phyloP scores from a whole-genome alignment of 768 basidiomycete genomes.

The Imleria badia region DNA sequence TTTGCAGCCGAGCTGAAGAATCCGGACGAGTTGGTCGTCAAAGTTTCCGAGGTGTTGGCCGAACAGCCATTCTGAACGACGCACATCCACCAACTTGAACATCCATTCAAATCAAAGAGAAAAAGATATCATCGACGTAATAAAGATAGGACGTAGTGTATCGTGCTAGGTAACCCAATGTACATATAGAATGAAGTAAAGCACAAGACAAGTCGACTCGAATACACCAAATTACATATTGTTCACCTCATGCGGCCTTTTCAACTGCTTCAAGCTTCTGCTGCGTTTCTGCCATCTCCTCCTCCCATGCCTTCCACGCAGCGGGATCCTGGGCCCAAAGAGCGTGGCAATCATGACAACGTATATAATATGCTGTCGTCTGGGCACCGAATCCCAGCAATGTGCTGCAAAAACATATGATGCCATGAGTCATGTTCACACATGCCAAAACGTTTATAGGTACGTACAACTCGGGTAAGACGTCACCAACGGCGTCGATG shows the following conservation, averaged over 20 bases:
- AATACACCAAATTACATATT: neutral
- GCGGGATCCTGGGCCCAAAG: slow-evolving; percentile 36
- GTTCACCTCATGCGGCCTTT: neutral
- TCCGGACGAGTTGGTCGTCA: slow-evolving; percentile 48
- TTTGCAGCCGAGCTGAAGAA: slow-evolving; percentile 52
- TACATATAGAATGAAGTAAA: neutral
- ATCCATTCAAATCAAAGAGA: neutral
- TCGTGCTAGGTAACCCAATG: neutral
- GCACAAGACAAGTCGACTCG: neutral
- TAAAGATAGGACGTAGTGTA: neutral
- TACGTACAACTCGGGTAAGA: slow-evolving; percentile 58
- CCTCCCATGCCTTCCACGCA: slow-evolving; percentile 43
- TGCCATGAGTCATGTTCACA: slow-evolving; percentile 9
- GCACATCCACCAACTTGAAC: neutral
- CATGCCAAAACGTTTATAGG: neutral
- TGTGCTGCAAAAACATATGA: slow-evolving; percentile 28
- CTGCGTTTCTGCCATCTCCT: slow-evolving; percentile 40
- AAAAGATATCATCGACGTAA: neutral
- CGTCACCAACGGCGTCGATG: slow-evolving; percentile 52
- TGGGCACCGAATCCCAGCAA: slow-evolving; percentile 40
- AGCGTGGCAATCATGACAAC: slow-evolving; percentile 48
- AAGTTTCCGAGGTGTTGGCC: slow-evolving; percentile 50
- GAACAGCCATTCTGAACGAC: slow-evolving; percentile 51
- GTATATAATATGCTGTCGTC: slow-evolving; percentile 45
- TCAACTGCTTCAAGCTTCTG: slow-evolving; percentile 29